phyloP scores from a whole-genome alignment of 2,329 filamentous ascomycete genomes.

The Aspergillus pseudotamarii region DNA sequence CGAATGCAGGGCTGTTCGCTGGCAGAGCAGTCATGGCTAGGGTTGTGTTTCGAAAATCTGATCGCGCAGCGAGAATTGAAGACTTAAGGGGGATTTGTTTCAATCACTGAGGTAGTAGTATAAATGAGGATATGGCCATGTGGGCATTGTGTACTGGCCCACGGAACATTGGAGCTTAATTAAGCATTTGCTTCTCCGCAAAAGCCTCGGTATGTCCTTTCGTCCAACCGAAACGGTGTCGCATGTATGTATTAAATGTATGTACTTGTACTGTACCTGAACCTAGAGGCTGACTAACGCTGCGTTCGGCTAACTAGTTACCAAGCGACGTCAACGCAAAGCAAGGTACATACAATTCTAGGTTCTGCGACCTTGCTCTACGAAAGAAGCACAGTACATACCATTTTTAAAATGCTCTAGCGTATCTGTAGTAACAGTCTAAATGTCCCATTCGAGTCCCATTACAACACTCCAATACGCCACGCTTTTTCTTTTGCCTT shows the following conservation, averaged over 20 bases:
- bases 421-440: background rate
- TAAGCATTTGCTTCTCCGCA: background rate
- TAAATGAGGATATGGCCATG: background rate
- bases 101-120: background rate
- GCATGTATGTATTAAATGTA: background rate
- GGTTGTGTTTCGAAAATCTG: background rate
- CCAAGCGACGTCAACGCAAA: background rate
- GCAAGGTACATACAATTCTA: background rate
- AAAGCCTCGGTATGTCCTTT: background rate
- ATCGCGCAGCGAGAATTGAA: background rate
- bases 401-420: background rate
- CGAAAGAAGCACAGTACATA: background rate
- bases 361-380: background rate
- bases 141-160: background rate
- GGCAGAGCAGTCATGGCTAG: constrained; percentile 10
- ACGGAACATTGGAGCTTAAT: background rate
- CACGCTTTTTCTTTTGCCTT: background rate
- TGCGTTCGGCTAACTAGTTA: background rate
- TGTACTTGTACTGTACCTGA: background rate
- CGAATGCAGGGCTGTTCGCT: constrained; percentile 34
- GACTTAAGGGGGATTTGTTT: background rate
- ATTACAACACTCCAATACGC: background rate
- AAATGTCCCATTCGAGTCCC: background rate
- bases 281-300: background rate
- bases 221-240: background rate